Evolutionary conservation across 192 early-diverging fungal species (phyloP).

Genomic region (Backusella tuberculispora): DNA sequence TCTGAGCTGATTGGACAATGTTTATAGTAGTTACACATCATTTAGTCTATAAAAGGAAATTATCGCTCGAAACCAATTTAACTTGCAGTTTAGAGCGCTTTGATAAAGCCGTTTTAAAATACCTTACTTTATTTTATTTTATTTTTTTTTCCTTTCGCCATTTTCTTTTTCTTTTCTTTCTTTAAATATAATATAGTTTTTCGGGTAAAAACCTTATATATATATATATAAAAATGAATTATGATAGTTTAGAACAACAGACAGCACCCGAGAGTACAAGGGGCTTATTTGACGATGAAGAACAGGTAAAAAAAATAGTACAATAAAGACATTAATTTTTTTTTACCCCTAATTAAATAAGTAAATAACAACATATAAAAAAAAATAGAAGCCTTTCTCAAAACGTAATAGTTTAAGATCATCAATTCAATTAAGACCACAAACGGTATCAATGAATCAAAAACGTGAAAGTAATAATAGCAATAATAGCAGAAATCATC

Average conservation of each 20-base stretch:
- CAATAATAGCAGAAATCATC: not conserved
- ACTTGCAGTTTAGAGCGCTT: conserved; percentile 9
- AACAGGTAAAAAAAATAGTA: conserved; percentile 3
- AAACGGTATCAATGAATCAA: not conserved
- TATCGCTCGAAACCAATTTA: conserved; percentile 10
- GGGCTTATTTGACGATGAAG: conserved; percentile 41
- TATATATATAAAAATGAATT: conserved; percentile 12
- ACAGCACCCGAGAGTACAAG: conserved; percentile 49
- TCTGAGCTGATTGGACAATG: not conserved
- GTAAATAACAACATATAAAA: not conserved
- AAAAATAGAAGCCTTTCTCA: not conserved
- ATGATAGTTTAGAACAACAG: conserved; percentile 38
- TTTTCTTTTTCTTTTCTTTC: not conserved
- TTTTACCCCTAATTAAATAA: not conserved
- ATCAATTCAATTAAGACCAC: conserved; percentile 3
- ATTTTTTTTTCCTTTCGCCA: not conserved
- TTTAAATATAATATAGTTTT: not conserved
- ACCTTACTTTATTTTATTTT: not conserved
- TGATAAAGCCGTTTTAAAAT: conserved; percentile 12
- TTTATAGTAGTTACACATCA: not conserved
- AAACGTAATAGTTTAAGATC: not conserved
- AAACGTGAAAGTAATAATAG: not conserved
- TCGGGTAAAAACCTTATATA: not conserved
- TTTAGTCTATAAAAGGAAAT: not conserved
- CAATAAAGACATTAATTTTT: not conserved